phyloP scores from a whole-genome alignment of 1,284 basidiomycete genomes.

The Apiotrichum brassicae region DNA sequence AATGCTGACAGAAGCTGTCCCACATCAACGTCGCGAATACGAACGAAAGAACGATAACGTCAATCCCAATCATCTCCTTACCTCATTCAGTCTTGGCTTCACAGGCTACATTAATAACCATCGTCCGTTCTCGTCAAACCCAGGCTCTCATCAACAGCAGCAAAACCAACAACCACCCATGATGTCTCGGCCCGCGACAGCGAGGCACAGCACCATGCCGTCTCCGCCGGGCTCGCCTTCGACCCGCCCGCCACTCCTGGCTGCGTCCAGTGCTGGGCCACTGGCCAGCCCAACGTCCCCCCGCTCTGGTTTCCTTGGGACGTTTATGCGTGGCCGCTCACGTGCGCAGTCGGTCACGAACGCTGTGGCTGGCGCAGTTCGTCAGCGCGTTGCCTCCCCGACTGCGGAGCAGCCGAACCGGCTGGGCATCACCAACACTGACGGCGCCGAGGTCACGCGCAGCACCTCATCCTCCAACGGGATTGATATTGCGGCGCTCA shows the following conservation, averaged over 20 bases:
- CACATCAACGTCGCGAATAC: too few species aligned
- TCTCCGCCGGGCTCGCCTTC: not conserved
- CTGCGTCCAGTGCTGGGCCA: not conserved
- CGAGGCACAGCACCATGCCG: not conserved
- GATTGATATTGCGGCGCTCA: not conserved
- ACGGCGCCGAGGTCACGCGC: conserved; percentile 25
- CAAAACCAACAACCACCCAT: too few species aligned
- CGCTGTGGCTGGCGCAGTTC: conserved; percentile 16
- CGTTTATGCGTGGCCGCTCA: conserved; percentile 41
- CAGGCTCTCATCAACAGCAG: not conserved
- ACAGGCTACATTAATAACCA: too few species aligned
- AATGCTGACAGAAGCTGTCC: too few species aligned
- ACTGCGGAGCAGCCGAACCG: conserved; percentile 21
- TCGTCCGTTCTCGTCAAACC: too few species aligned
- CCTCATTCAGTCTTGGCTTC: too few species aligned
- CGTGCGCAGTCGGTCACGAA: conserved; percentile 38
- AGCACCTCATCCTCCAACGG: conserved; percentile 33
- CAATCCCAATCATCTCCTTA: too few species aligned
- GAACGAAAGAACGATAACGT: too few species aligned
- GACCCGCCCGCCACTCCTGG: not conserved
- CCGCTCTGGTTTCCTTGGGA: conserved; percentile 39
- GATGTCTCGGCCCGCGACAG: conserved; percentile 1
- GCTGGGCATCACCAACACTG: conserved; percentile 1
- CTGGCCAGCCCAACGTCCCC: conserved; percentile 31
- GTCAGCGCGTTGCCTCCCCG: conserved; percentile 19